Percentiles rank a stretch among this genome's conserved stretches.
These are phyloP conservation scores for Thyridium curvatum DNA, from an alignment of 2,329 filamentous ascomycete species.

Conservation along the genomic window DNA sequence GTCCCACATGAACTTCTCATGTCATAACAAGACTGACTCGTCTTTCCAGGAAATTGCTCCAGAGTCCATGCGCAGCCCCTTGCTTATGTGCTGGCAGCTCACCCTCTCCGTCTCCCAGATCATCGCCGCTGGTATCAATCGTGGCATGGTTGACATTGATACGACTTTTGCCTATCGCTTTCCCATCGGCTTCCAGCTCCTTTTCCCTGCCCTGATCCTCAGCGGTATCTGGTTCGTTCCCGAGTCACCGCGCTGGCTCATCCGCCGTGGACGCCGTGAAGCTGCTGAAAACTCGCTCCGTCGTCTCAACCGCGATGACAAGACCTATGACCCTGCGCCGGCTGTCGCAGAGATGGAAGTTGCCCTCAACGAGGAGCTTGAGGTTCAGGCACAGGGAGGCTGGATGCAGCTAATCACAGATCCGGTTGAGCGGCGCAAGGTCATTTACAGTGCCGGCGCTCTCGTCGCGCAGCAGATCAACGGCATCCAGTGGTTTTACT, in stretches of 20 bases:
- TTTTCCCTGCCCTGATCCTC: slow-evolving; percentile 1
- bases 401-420: slow-evolving; percentile 34
- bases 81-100: slow-evolving; percentile 29
- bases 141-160: slow-evolving; percentile 16
- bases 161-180: slow-evolving; percentile 23
- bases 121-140: slow-evolving; percentile 24
- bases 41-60: no score
- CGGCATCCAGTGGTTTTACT: slow-evolving; percentile 40
- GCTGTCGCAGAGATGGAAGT: slow-evolving; percentile 34
- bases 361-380: slow-evolving; percentile 28
- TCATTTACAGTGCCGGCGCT: slow-evolving; percentile 35
- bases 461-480: slow-evolving; percentile 41
- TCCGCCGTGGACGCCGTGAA: slow-evolving; percentile 3
- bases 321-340: slow-evolving; percentile 26
- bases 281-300: slow-evolving; percentile 27
- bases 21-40: no score
- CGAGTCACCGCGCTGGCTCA: slow-evolving; percentile 8
- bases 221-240: slow-evolving; percentile 5
- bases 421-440: slow-evolving; percentile 37
- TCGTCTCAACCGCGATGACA: slow-evolving; percentile 32
- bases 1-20: no score
- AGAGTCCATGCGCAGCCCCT: slow-evolving; percentile 2
- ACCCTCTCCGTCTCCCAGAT: slow-evolving; percentile 28
- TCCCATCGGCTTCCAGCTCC: slow-evolving; percentile 17
- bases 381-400: slow-evolving; percentile 20